Evolutionary conservation across 345 rosid genomes (phyloP).

Genomic region (Salix dunnii): DNA sequence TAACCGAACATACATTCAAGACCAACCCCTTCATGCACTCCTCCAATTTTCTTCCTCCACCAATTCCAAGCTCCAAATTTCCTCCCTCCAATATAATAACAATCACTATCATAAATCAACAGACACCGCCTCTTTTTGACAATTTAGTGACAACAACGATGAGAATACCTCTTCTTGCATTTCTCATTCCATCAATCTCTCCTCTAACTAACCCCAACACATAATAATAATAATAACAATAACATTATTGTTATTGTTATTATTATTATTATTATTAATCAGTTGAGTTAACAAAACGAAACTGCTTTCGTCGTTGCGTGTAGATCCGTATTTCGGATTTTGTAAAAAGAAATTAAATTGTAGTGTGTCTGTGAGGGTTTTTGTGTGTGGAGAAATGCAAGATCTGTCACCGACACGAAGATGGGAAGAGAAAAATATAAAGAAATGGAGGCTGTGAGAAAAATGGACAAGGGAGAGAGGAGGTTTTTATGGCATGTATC

Average conservation of each 20-base stretch:
- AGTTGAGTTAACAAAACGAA: not conserved
- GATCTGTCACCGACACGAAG: constrained; percentile 46
- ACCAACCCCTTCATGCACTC: constrained; percentile 52
- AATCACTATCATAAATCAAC: constrained; percentile 14
- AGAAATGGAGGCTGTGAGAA: constrained; percentile 11
- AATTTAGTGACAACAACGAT: constrained; percentile 22
- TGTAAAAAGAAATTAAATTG: not conserved
- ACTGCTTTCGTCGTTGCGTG: not conserved
- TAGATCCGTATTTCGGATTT: not conserved
- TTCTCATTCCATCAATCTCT: not conserved
- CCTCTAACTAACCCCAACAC: not conserved
- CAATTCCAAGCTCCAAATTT: not conserved
- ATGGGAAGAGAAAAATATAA: not conserved
- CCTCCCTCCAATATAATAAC: constrained; percentile 9
- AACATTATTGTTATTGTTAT: not conserved
- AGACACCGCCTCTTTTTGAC: constrained; percentile 12
- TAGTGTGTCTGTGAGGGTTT: not conserved
- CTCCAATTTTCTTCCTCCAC: not conserved
- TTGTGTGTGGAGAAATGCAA: constrained; percentile 29
- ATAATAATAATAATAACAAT: not conserved
- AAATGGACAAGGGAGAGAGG: not conserved
- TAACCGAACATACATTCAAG: constrained; percentile 32
- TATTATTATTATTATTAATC: not conserved
- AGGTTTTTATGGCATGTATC: constrained; percentile 38
- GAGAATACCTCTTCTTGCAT: not conserved